Base-by-base conservation (phyloP, 2,329 filamentous ascomycete species). In the Orbilia brochopaga region DNA sequence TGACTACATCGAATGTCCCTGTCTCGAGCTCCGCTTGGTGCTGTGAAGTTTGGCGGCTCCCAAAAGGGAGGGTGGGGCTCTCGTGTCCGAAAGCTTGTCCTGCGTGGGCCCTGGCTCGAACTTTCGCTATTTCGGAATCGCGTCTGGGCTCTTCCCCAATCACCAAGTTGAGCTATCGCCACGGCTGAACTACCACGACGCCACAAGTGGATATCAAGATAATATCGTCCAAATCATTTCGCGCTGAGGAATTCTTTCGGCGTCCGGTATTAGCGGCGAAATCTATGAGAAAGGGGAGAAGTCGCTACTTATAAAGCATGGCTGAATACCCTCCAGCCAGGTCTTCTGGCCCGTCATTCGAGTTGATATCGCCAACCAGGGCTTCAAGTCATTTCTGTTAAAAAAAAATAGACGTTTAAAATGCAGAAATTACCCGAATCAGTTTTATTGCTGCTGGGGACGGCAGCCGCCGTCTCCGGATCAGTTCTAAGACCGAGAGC, bases 401-500 rank as follows among this genome's bases (percentile, higher is more conserved):
- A 13, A 37, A 13, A 37, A 7, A 7, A 13, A 37, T 37, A 37
- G 32, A 6, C 15, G 8, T 4, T 1, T 4, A 32, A 50, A 17
- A 59, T 50, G 30, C 46, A 44, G n/a, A 61, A 52, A 24, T n/a
- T 51, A 13, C 15, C 21, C 6, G 23, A 51, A 4, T 51, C 46
- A 17, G 7, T 24, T 6, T n/a, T 27, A 2, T 35, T 54, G n/a
- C 7, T 48, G 15, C 13, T 62, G 1, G 21, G 42, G 21, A 19
- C 48, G 8, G 48, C 54, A 6, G 32, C 61, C 1, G 13, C 46
- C 4, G 62, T 59, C 19, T 66, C 62, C 10, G 54, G 40, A 10
- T 66, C 48, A 6, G 27, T 59, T n/a, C 46, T 66, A 21, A 24
- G 37, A 6, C 62, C 62, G 23, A 23, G 62, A 35, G 46, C 7